These are phyloP conservation scores for Nannizziopsis barbatae DNA, from an alignment of 2,329 filamentous ascomycete species.

Conservation along the genomic window DNA sequence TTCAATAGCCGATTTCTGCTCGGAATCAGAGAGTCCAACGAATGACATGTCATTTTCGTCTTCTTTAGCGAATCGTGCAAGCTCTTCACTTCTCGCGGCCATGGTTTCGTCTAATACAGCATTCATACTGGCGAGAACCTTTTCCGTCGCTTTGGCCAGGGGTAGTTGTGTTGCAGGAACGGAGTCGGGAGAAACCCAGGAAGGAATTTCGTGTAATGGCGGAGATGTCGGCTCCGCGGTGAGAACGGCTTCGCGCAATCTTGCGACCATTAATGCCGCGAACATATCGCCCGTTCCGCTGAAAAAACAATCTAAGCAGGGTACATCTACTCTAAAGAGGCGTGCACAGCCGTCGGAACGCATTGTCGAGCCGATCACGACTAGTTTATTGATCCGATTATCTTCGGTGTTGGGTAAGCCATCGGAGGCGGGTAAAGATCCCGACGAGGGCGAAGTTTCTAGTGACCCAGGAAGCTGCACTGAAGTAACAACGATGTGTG, in stretches of 20 bases:
- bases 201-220: constrained; percentile 43
- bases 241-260: constrained; percentile 70
- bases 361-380: constrained; percentile 67
- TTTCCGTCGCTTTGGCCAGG: constrained; percentile 70
- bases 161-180: constrained; percentile 62
- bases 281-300: constrained; percentile 98
- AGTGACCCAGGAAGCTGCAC: constrained; percentile 53
- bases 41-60: constrained; percentile 14
- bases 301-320: constrained; percentile 84
- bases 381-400: constrained; percentile 40
- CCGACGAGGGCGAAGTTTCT: constrained; percentile 35
- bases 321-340: constrained; percentile 80
- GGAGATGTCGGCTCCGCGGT: constrained; percentile 30
- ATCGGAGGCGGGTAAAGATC: constrained; percentile 21
- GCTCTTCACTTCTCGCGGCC: constrained; percentile 53
- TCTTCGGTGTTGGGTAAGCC: constrained; percentile 22
- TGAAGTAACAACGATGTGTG: constrained; percentile 88
- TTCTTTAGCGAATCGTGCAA: constrained; percentile 33
- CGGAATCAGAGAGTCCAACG: constrained; percentile 25
- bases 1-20: constrained; percentile 38
- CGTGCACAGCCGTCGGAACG: constrained; percentile 53
- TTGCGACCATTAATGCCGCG: constrained; percentile 75
- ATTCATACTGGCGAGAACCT: constrained; percentile 88
- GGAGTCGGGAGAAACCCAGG: constrained; percentile 68
- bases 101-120: constrained; percentile 61